Evolutionary conservation across 179 eudicot species (phyloP), one percentile per base, ranked within the genome.

Genomic region (Vitellaria paradoxa): DNA sequence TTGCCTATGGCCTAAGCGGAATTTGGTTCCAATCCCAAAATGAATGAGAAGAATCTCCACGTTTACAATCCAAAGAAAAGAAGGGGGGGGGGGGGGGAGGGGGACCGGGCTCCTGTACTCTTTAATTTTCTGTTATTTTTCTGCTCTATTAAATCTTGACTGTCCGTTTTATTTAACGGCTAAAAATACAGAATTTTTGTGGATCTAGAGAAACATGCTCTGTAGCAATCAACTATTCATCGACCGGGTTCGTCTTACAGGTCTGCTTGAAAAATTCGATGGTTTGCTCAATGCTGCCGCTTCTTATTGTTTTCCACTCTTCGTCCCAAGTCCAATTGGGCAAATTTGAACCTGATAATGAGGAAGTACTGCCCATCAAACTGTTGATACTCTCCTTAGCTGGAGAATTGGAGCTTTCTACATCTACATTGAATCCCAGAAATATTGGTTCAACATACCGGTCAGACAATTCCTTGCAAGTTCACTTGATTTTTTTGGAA

Each of bases 381-480:
- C 62, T 17, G 9, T 40, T 24, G 74, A 71, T 11, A 4, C 74
- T 52, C 74, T 50, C 74, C 20, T 30, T 2, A 30, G 62, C 61
- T 20, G 20, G 74, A 71, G 62, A 50, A 42, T 66, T 42, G 17
- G 7, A 50, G 62, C 14, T 15, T 26, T 12, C 4, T n/a, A 2
- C 37, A 6, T 12, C 61, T 71, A 62, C 61, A 13, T 4, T 3
- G 74, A 52, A 11, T 71, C 61, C 74, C 74, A 71, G 20, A 71
- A 71, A 8, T 17, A 5, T 17, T 71, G 74, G 50, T 71, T 61
- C 45, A 71, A 17, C 8, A 77, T 73, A 50, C 81, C 79, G 5
- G 23, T 45, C 30, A 17, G 65, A 8, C 50, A 64, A 56, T 68
- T 71, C 26, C 12, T 0, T 2, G 52, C 6, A 18, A 68, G 42